Evolutionary conservation across 306 rosid genomes (phyloP), one percentile per base, ranked within the genome.

Genomic region (Rubus idaeus): DNA sequence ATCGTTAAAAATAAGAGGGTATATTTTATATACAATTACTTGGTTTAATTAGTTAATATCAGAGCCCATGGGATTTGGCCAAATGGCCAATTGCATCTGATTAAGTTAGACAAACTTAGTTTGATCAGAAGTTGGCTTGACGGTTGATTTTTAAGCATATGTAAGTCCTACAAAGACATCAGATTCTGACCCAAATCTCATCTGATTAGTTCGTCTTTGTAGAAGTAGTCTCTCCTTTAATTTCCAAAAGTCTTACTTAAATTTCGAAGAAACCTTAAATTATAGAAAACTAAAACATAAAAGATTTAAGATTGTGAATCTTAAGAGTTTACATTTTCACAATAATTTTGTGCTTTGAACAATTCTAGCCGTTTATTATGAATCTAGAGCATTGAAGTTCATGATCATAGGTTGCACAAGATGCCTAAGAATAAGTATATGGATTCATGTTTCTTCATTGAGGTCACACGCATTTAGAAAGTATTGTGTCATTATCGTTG

Each of bases 51-150:
- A 39, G 21, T 6, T 47, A 26, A 26, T 14, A 47, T 21, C 44
- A 69, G 6, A 44, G 53, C 18, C 35, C 41, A 26, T 61, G 67
- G n/a, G 10, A 61, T 61, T 60, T 61, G 67, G 67, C 67, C 67
- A 26, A 61, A 61, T 50, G 30, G 61, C 57, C 46, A 30, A 17
- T 17, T 70, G 23, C 40, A n/a, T 46, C 23, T 9, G 58, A 69
- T 14, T 26, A 20, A 26, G 53, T 47, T 44, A 44, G 5, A 45
- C 72, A 45, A 68, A 10, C 50, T 47, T 47, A 42, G 58, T 46
- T 69, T 9, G 73, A 13, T 30, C n/a, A 35, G 74, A 70, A 70
- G 0, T 51, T 71, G 63, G 30, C 30, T 71, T 51, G 62, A 71
- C 46, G 45, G 37, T 71, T 40, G 11, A 10, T 51, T 51, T 35